Evolutionary conservation across 805 yeast species (phyloP).

Genomic region (Nakazawaea siamensis): DNA sequence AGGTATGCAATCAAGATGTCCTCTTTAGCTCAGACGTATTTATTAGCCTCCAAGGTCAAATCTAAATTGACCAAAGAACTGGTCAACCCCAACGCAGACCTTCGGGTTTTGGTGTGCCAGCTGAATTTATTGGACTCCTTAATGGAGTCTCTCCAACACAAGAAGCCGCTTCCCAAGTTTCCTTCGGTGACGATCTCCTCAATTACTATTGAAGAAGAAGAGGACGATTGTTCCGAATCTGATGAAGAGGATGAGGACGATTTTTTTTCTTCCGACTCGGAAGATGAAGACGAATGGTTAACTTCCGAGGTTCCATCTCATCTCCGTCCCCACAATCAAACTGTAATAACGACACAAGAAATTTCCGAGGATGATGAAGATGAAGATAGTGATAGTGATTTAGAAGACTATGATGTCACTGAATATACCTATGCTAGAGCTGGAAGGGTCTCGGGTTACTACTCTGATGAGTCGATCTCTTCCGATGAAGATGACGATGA

Average conservation of each 20-base stretch:
- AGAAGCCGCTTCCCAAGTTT: slow-evolving; percentile 22
- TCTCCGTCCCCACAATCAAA: neutral
- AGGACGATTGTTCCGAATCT: slow-evolving; percentile 6
- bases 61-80: slow-evolving; percentile 58
- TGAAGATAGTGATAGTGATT: slow-evolving; percentile 6
- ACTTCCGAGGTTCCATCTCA: neutral
- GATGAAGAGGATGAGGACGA: slow-evolving; percentile 10
- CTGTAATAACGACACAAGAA: neutral
- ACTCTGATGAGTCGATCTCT: slow-evolving; percentile 7
- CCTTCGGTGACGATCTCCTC: slow-evolving; percentile 15
- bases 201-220: slow-evolving; percentile 16
- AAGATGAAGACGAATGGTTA: slow-evolving; percentile 8
- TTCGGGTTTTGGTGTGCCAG: slow-evolving; percentile 55
- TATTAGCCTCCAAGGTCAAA: slow-evolving; percentile 59
- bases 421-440: slow-evolving; percentile 1
- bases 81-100: slow-evolving; percentile 43
- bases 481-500: slow-evolving; percentile 9
- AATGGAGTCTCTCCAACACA: slow-evolving; percentile 39
- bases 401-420: slow-evolving; percentile 7
- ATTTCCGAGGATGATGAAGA: neutral
- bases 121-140: slow-evolving; percentile 63
- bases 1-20: too few relatives aligned
- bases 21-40: slow-evolving; percentile 45
- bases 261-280: slow-evolving; percentile 13
- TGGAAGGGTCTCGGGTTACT: slow-evolving; percentile 3